Conservation (phyloP, 768 basidiomycete genomes). For the Rubroboletus satanas region DNA sequence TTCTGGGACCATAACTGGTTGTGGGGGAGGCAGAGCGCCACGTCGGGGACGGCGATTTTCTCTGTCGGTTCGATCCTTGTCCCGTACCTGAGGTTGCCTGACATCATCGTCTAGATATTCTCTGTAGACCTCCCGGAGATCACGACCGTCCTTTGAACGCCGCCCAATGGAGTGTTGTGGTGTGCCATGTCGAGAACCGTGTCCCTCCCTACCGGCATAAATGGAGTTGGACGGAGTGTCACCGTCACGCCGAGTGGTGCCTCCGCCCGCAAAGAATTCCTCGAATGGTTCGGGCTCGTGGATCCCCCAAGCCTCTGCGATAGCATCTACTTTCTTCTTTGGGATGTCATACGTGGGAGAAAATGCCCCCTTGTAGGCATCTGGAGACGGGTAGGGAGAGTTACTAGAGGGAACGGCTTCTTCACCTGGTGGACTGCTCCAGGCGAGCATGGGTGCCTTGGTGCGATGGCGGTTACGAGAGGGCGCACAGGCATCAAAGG, state of each 20-base stretch:
- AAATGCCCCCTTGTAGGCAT: slow-evolving; percentile 40
- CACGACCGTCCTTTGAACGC: slow-evolving; percentile 49
- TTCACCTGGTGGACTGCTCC: slow-evolving; percentile 45
- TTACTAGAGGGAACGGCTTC: slow-evolving; percentile 38
- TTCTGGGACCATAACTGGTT: slow-evolving; percentile 78
- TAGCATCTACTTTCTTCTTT: slow-evolving; percentile 84
- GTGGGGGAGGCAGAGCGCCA: slow-evolving; percentile 67
- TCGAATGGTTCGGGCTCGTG: slow-evolving; percentile 90
- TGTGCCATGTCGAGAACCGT: slow-evolving; percentile 34
- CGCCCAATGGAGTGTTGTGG: slow-evolving; percentile 35
- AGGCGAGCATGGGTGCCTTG: slow-evolving; percentile 82
- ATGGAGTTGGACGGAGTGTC: slow-evolving; percentile 64
- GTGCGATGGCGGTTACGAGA: slow-evolving; percentile 79
- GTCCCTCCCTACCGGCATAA: slow-evolving; percentile 59
- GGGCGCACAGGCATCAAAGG: slow-evolving; percentile 88
- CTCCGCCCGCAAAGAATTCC: slow-evolving; percentile 83
- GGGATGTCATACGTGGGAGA: slow-evolving; percentile 52
- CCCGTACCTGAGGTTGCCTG: slow-evolving; percentile 24
- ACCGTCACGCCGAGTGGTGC: slow-evolving; percentile 45
- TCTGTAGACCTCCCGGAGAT: slow-evolving; percentile 44
- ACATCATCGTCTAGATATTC: slow-evolving; percentile 42
- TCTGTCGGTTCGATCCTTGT: slow-evolving; percentile 35
- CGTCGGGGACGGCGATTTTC: slow-evolving; percentile 42
- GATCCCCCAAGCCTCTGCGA: slow-evolving; percentile 91
- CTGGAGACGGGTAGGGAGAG: slow-evolving; percentile 50